Base-by-base conservation (phyloP, 2,329 filamentous ascomycete genomes). In the Chrysoporthe deuterocubensis region DNA sequence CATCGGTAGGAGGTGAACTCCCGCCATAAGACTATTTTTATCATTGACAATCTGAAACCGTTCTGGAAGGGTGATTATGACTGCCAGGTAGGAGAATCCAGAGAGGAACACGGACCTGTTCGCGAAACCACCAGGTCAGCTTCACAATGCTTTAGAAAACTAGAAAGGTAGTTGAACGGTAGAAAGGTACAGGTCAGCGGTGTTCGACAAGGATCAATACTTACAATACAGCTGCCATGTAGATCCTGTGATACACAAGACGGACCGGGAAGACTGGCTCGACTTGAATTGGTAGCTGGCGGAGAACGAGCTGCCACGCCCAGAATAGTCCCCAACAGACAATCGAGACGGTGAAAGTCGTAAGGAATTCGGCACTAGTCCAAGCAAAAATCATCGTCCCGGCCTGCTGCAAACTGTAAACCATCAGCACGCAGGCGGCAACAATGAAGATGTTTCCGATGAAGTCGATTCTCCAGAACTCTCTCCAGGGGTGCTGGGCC, bases 21-120 rank as follows among this genome's bases (percentile, higher is more conserved):
- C 87, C 0, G 87, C 85, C 72, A 81, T 81, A 34, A 89, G 78
- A 0, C 85, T 81, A 43, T 77, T 81, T 61, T 88, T 81, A 6
- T 78, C 78, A 70, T 88, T 85, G 64, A 89, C 83, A 48, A 89
- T 84, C 69, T 90, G 87, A 62, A 89, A 87, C 7, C 86, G 79
- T 71, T 90, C 85, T 0, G 88, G 87, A 4, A 90, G 81, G 43
- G 84, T 81, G 66, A 89, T 83, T 14, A 86, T 82, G n/a, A 88
- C 80, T 4, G 85, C 79, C 32, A 90, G 83, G 69, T 88, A 89
- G 0, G 84, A 80, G 63, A 86, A 87, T 1, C 87, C 87, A 0
- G 84, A 84, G 21, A 89, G 78, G 18, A 89, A 76, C 2, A 86
- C 88, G 37, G 84, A 82, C 18, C 85, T 87, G 62, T 37, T 5